Base-by-base conservation (phyloP, 495 filamentous ascomycete species). In the Xylaria telfairii region DNA sequence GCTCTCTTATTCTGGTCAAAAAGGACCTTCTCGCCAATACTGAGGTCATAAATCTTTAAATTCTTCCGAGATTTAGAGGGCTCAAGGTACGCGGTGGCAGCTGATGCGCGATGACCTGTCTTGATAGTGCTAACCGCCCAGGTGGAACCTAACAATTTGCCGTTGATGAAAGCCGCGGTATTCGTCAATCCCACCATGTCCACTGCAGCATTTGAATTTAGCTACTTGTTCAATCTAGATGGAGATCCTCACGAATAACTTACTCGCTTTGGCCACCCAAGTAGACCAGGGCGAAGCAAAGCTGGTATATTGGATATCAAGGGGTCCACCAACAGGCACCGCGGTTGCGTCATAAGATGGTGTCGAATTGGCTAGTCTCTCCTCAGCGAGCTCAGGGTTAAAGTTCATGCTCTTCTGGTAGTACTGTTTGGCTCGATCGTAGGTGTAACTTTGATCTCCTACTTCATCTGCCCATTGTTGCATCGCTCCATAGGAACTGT, bases 1-100 rank as follows among this genome's bases (percentile, higher is more conserved):
- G 72, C 72, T 12, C 24, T 42, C 51, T 72, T 74, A 3, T 32
- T 24, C 9, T 65, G 2, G 10, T 62, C 59, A 24, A 74, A 71
- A 7, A 74, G 32, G 24, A 74, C 57, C 39, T 63, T 56, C 54
- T 72, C 57, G 19, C 46, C 72, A 28, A 62, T 41, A 39, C 69
- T 69, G 13, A 39, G n/a, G 19, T 26, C 44, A 54, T 64, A 74
- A 21, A 72, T 42, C 3, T 51, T 67, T 24, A 71, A 51, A 30
- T 72, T 68, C 3, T 24, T 24, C 37, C 59, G 59, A 24, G 34
- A 42, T 28, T 42, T 39, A 4, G 12, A 41, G 10, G 59, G 57
- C 21, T 39, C 32, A 17, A 62, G 59, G 37, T 41, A 62, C 13
- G 59, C 59, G 2, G 34, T 62, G 4, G 34, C 59, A 24, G 59